A percentile compares a stretch with the other conserved stretches of the same genome.
Conservation (phyloP, 176 grass and related monocot genomes). For the Thalia dealbata region DNA sequence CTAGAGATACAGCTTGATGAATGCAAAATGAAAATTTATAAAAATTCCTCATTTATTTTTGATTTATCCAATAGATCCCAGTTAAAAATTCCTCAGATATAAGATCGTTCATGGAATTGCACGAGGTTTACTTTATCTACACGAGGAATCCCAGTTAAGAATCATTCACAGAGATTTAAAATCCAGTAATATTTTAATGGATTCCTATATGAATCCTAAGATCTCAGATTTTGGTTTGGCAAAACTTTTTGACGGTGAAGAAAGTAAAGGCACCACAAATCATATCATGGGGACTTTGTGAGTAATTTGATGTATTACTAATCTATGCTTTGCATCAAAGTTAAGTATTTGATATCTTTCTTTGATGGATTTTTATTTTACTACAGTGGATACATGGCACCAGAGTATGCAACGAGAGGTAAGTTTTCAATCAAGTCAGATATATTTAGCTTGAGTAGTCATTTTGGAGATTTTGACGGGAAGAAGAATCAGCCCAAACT, state of each 20-base stretch:
- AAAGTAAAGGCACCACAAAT: slow-evolving; percentile 24
- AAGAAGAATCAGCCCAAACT: slow-evolving; percentile 28
- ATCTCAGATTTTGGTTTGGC: slow-evolving; percentile 47
- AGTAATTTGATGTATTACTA: background rate
- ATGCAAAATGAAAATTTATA: no score
- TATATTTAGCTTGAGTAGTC: slow-evolving; percentile 40
- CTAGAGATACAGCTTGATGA: no score
- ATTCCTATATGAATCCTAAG: slow-evolving; percentile 36
- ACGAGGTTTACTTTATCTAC: slow-evolving; percentile 37
- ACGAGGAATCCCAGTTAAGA: slow-evolving; percentile 33
- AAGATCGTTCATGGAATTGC: slow-evolving; percentile 33
- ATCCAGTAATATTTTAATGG: slow-evolving; percentile 37
- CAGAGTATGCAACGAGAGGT: slow-evolving; percentile 46
- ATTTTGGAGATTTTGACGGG: slow-evolving; percentile 52
- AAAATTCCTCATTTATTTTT: no score
- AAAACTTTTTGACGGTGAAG: slow-evolving; percentile 18
- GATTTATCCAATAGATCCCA: slow-evolving; percentile 8
- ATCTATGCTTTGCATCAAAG: no score
- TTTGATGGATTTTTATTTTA: no score
- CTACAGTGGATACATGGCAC: slow-evolving; percentile 47
- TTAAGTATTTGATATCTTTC: no score
- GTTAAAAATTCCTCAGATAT: slow-evolving; percentile 8
- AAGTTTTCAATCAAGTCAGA: slow-evolving; percentile 51
- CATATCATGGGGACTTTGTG: slow-evolving; percentile 34
- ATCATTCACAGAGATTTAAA: slow-evolving; percentile 39